Evolutionary conservation across 2,329 filamentous ascomycete genomes (phyloP).

Genomic region (Penicillium thymicola): DNA sequence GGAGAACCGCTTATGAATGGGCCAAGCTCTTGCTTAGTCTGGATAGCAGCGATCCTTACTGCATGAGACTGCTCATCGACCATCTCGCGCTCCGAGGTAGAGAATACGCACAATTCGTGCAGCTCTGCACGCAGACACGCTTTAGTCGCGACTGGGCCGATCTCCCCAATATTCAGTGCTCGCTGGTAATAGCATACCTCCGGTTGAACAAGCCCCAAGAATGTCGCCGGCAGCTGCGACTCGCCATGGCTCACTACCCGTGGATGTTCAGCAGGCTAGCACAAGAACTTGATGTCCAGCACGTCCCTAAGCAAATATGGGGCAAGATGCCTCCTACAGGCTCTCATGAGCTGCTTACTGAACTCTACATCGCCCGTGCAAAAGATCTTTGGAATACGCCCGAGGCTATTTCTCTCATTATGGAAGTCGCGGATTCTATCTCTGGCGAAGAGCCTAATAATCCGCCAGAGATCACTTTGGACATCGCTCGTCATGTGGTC

Average conservation of each 20-base stretch:
- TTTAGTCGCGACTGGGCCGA: conserved; percentile 52
- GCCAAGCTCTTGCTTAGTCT: conserved; percentile 77
- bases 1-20: conserved; percentile 91
- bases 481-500: conserved; percentile 72
- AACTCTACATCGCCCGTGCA: conserved; percentile 71
- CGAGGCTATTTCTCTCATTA: conserved; percentile 65
- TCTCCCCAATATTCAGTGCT: conserved; percentile 71
- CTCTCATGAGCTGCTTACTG: conserved; percentile 66
- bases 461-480: conserved; percentile 47
- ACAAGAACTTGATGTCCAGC: conserved; percentile 72
- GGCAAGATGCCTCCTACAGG: conserved; percentile 65
- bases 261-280: conserved; percentile 83
- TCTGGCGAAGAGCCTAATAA: conserved; percentile 42
- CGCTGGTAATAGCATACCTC: conserved; percentile 70
- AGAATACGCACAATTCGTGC: conserved; percentile 71
- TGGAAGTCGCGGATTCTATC: conserved; percentile 63
- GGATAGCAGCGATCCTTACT: conserved; percentile 77
- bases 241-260: conserved; percentile 70
- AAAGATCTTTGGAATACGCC: conserved; percentile 85
- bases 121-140: conserved; percentile 57
- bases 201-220: conserved; percentile 65
- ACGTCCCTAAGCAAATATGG: conserved; percentile 77
- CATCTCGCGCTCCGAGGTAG: conserved; percentile 77
- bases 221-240: conserved; percentile 62
- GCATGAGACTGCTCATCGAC: conserved; percentile 75